Conservation (phyloP, 768 basidiomycete genomes). For the Auriscalpium microsporum region DNA sequence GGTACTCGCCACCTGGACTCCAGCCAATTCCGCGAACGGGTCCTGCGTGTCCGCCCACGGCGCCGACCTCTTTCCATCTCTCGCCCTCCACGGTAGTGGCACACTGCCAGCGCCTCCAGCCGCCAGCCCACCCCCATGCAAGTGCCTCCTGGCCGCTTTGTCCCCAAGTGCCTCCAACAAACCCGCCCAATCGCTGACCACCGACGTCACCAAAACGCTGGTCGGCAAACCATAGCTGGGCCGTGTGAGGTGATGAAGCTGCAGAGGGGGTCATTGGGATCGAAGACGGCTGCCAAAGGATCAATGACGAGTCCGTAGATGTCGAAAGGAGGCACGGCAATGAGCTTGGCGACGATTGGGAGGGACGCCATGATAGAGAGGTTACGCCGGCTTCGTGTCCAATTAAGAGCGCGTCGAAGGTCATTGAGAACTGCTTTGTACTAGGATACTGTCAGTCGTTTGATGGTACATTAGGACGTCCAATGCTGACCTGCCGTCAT, state of each 20-base stretch:
- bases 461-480: neutral
- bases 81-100: slow-evolving; percentile 22
- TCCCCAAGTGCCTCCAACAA: slow-evolving; percentile 86
- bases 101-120: slow-evolving; percentile 82
- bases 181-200: slow-evolving; percentile 84
- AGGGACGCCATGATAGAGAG: slow-evolving; percentile 74
- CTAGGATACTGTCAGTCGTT: slow-evolving; percentile 20
- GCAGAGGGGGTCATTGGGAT: slow-evolving; percentile 29
- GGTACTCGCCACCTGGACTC: slow-evolving; percentile 80
- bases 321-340: slow-evolving; percentile 71
- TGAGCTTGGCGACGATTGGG: slow-evolving; percentile 9
- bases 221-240: slow-evolving; percentile 72
- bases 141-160: slow-evolving; percentile 52
- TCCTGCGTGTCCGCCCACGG: slow-evolving; percentile 78
- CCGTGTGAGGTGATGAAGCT: slow-evolving; percentile 32
- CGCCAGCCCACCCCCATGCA: slow-evolving; percentile 92
- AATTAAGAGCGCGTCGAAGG: slow-evolving; percentile 87
- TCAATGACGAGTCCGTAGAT: slow-evolving; percentile 91
- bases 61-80: slow-evolving; percentile 70
- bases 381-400: slow-evolving; percentile 96
- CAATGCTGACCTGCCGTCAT: slow-evolving; percentile 27
- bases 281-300: slow-evolving; percentile 83
- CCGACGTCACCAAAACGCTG: slow-evolving; percentile 93
- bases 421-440: slow-evolving; percentile 57
- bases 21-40: slow-evolving; percentile 76